phyloP scores from a whole-genome alignment of 2,329 filamentous ascomycete genomes.

The Byssoonygena ceratinophila region DNA sequence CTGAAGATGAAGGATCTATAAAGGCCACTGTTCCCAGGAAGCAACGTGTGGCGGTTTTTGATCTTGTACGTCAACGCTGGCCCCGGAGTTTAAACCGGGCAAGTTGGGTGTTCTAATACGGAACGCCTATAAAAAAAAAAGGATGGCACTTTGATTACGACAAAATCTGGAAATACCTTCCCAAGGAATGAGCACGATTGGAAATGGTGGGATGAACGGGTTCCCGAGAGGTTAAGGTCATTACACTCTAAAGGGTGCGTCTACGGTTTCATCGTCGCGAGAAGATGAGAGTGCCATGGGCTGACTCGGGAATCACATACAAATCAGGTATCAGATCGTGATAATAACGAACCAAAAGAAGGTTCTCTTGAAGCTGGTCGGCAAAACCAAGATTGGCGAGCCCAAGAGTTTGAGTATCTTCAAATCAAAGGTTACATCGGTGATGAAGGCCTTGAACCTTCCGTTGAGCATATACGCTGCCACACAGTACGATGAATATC shows the following conservation, averaged over 20 bases:
- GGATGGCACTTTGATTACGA: slow-evolving; percentile 80
- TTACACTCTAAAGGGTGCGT: slow-evolving; percentile 59
- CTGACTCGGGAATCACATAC: too few relatives aligned
- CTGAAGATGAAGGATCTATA: slow-evolving; percentile 11
- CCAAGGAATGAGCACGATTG: slow-evolving; percentile 63
- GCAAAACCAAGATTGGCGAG: slow-evolving; percentile 58
- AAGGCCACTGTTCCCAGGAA: slow-evolving; percentile 10
- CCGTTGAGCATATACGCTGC: slow-evolving; percentile 77
- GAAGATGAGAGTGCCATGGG: too few relatives aligned
- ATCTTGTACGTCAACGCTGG: slow-evolving; percentile 30
- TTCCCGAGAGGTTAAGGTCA: slow-evolving; percentile 56
- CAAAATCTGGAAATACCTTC: slow-evolving; percentile 71
- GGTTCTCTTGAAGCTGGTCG: slow-evolving; percentile 60
- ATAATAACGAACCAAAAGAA: slow-evolving; percentile 86
- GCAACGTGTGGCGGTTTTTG: slow-evolving; percentile 38
- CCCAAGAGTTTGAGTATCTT: slow-evolving; percentile 64
- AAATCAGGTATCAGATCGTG: slow-evolving; percentile 61
- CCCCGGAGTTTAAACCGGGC: neutral
- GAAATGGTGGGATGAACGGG: slow-evolving; percentile 79
- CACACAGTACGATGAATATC: slow-evolving; percentile 66
- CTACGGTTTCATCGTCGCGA: neutral
- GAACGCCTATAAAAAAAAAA: slow-evolving; percentile 23
- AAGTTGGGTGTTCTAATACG: neutral
- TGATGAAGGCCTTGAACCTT: slow-evolving; percentile 57
- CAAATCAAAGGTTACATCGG: slow-evolving; percentile 63